Base-by-base conservation (phyloP, 1,139 yeast species). In the Saccharomycopsis hybrid region DNA sequence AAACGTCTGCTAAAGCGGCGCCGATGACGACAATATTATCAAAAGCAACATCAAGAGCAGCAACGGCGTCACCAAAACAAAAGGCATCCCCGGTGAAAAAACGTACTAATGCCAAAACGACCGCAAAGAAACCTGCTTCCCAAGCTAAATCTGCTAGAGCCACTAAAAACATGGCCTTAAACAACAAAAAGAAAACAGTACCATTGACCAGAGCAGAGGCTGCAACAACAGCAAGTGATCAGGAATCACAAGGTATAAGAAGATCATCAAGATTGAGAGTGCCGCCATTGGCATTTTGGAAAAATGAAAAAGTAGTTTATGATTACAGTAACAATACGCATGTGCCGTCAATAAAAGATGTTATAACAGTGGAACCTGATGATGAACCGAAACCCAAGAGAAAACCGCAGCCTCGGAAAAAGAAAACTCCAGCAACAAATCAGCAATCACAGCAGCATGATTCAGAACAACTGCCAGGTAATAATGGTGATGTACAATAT, bases 201-300 rank as follows among this genome's bases (percentile, higher is more conserved):
- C 18, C n/a, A 8, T 18, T 18, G 18, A 36, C 9, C 5, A 9
- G 13, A 11, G 18, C 13, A 36, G 39, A 8, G 13, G 39, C 24
- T 11, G 7, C 35, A 8, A 31, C 9, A 5, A 25, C n/a, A 28
- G 27, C 30, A 33, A 25, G 29, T 5, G 33, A n/a, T 5, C 18
- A 18, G 18, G 18, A 18, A 18, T 37, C 49, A 3, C 36, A 38
- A 39, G 50, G 60, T 32, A 57, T 58, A 8, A 58, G 85, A 55
- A 66, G 78, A 55, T 85, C 96, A 0, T 72, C 73, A 43, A 73
- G 96, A 59, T 76, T 78, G 0, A 76, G 77, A 56, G 74, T 85
- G 5, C 78, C 84, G 1, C 95, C 96, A 0, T 68, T 88, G 56
- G 92, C 89, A 8, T 85, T 74, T 62, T 88, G 97, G 96, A 77